Percentiles rank a stretch among this genome's conserved stretches.
These are phyloP conservation scores for Barnettozyma pratensis DNA, from an alignment of 805 yeast species.

Conservation along the genomic window DNA sequence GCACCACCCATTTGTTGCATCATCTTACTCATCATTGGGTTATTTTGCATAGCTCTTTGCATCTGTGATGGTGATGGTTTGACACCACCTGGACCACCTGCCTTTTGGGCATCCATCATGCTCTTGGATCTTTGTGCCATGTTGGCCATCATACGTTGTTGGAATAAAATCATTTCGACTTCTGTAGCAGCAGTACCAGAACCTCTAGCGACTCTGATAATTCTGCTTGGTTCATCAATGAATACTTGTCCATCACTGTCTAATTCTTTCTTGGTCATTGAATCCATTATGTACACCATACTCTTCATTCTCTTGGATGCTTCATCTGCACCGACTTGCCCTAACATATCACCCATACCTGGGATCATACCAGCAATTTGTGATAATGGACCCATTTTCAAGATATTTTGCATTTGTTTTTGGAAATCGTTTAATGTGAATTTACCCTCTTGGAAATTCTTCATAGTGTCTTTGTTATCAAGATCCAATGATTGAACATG, in stretches of 20 bases:
- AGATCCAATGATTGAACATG: slow-evolving; percentile 85
- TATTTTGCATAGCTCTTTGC: slow-evolving; percentile 54
- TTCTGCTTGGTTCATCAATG: slow-evolving; percentile 67
- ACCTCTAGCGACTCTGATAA: slow-evolving; percentile 88
- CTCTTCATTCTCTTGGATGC: slow-evolving; percentile 76
- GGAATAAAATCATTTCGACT: slow-evolving; percentile 86
- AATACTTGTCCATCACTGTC: slow-evolving; percentile 72
- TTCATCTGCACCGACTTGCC: slow-evolving; percentile 88
- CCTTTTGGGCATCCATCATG: slow-evolving; percentile 39
- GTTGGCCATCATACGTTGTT: slow-evolving; percentile 89
- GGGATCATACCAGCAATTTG: slow-evolving; percentile 96
- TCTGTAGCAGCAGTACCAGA: slow-evolving; percentile 90
- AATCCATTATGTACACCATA: slow-evolving; percentile 90
- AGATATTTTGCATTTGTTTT: slow-evolving; percentile 88
- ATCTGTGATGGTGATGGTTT: slow-evolving; percentile 34
- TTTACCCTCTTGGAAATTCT: slow-evolving; percentile 91
- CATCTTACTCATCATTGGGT: slow-evolving; percentile 71
- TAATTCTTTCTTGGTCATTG: slow-evolving; percentile 90
- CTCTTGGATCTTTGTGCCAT: slow-evolving; percentile 73
- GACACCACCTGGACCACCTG: slow-evolving; percentile 51
- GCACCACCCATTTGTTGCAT: slow-evolving; percentile 58
- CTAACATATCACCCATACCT: slow-evolving; percentile 81
- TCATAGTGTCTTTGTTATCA: slow-evolving; percentile 85
- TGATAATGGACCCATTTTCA: slow-evolving; percentile 95
- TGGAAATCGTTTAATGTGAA: slow-evolving; percentile 89